These are phyloP conservation scores for Passiflora organensis DNA, from an alignment of 345 rosid genomes.

Conservation along the genomic window DNA sequence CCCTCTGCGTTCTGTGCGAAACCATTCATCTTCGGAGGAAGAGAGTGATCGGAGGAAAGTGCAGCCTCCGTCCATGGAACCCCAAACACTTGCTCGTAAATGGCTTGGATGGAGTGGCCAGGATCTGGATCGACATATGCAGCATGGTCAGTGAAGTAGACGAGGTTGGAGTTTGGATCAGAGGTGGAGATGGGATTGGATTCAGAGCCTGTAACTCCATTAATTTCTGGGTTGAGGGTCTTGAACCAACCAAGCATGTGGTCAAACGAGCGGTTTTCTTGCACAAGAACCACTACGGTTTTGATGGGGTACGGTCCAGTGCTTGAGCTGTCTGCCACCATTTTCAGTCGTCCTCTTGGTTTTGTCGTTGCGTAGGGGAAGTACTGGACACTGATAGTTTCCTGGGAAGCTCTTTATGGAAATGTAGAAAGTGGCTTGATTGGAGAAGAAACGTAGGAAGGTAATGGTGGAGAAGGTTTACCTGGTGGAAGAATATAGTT, in stretches of 20 bases:
- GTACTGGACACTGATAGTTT: no score
- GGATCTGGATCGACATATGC: conserved; percentile 78
- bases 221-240: conserved; percentile 59
- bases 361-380: no score
- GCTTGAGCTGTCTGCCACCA: conserved; percentile 29
- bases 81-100: conserved; percentile 86
- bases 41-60: neutral
- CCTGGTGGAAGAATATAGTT: no score
- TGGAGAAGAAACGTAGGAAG: no score
- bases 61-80: conserved; percentile 46
- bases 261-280: conserved; percentile 91
- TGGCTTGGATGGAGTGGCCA: conserved; percentile 74
- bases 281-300: conserved; percentile 74
- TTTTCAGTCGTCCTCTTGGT: no score
- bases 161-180: conserved; percentile 37
- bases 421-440: no score
- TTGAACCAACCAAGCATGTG: conserved; percentile 91
- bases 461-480: no score
- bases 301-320: conserved; percentile 53
- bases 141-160: conserved; percentile 43
- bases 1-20: conserved; percentile 61
- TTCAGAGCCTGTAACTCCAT: conserved; percentile 68
- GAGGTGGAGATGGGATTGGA: conserved; percentile 58
- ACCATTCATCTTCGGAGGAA: conserved; percentile 47
- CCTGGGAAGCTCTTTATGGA: no score